Base-by-base conservation (phyloP, 257 asterid genomes). In the Orobanche coerulescens region DNA sequence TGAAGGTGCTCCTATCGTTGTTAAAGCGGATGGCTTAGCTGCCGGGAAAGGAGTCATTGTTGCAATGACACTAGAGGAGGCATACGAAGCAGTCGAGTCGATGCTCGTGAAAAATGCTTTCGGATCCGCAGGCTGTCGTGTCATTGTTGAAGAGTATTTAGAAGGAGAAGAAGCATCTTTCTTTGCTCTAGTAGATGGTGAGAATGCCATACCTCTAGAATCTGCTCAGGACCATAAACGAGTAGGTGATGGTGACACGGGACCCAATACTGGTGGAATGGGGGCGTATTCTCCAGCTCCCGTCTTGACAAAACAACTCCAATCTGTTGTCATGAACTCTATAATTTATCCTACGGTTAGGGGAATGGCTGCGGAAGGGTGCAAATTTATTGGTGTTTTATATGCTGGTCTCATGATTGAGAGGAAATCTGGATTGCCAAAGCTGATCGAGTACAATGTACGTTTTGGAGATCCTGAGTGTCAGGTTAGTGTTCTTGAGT, bases 271-370 rank as follows among this genome's bases (percentile, higher is more conserved):
- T 19, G 98, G 98, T 64, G 98, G 98, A 59, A 91, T 85, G 98
- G 98, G 98, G 48, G 96, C 98, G 19, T 91, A 88, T 74, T 91
- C 96, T 57, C 98, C 98, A 0, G 98, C 98, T 34, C 95, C 98
- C 7, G 72, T 91, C 60, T 65, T 91, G 80, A 91, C 98, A 3
- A 81, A 79, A 64, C 85, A 88, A 65, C 92, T 91, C 40, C 80
- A 91, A 59, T 75, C 82, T 6, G 36, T 88, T 56, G 87, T 91
- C 23, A 91, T 91, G 98, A 61, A 81, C 16, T 80, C 94, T 5
- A 88, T 91, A 19, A 91, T 91, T 72, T 20, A 79, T 18, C 98
- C 98, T 13, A 91, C 98, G 1, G 98, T 91, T 13, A 79, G 69
- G 61, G 98, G 98, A 73, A 91, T 91, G 98, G 92, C 90, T 46